Evolutionary conservation across 2,329 filamentous ascomycete genomes (phyloP), one percentile per base, ranked within the genome.

Genomic region (Eurotiales sp.): DNA sequence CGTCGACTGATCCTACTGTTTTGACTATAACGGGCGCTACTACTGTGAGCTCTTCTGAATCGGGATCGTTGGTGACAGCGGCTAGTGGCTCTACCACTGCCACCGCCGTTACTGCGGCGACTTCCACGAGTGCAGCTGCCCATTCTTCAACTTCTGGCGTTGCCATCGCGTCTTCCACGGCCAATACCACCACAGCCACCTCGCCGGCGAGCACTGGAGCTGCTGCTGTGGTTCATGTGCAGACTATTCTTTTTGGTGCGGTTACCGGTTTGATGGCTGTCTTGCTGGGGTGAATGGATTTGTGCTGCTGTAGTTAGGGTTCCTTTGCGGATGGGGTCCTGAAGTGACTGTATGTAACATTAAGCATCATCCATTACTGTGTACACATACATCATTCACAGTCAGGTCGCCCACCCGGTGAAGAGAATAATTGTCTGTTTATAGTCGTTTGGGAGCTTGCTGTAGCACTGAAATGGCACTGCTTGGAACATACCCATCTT

Each of bases 341-440:
- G n/a, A n/a, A n/a, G n/a, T n/a, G n/a, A n/a, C n/a, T n/a, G n/a
- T n/a, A n/a, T n/a, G 8, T 34, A n/a, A 29, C 25, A 29, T 29
- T 29, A 11, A 29, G 25, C 11, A 29, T 29, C 25, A 29, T 29
- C 11, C 6, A 29, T 29, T 29, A 29, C 25, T 25, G 19, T 19
- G 14, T 22, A 36, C 46, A 19, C n/a, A 42, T 23, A 52, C 46
- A 45, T 56, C 39, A 40, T n/a, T n/a, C n/a, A n/a, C n/a, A n/a
- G n/a, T n/a, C n/a, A n/a, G n/a, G n/a, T n/a, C n/a, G n/a, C n/a
- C n/a, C n/a, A n/a, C n/a, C n/a, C n/a, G n/a, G n/a, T n/a, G n/a
- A n/a, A n/a, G n/a, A n/a, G n/a, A n/a, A n/a, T n/a, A n/a, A n/a
- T n/a, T n/a, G n/a, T n/a, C n/a, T n/a, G n/a, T n/a, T n/a, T n/a